These are phyloP conservation scores for Acorus gramineus DNA, from an alignment of 106 monocot genomes.

Conservation along the genomic window DNA sequence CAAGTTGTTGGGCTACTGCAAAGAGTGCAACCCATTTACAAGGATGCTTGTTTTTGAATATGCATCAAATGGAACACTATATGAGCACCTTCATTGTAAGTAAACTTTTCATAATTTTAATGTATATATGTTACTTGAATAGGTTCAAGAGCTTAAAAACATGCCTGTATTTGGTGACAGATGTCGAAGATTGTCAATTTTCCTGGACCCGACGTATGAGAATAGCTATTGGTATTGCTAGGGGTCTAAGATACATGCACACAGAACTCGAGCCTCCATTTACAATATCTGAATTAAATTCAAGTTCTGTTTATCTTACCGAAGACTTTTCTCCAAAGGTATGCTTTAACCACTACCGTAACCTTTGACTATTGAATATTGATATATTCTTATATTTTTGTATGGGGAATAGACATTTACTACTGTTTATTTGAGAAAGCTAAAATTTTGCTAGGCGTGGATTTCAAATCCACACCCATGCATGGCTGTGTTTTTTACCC, in stretches of 20 bases:
- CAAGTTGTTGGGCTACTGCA: slow-evolving; percentile 77
- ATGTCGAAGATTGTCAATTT: slow-evolving; percentile 62
- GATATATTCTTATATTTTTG: no score
- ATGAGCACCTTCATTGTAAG: slow-evolving; percentile 92
- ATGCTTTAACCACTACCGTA: background rate
- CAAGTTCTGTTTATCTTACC: slow-evolving; percentile 72
- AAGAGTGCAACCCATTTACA: slow-evolving; percentile 71
- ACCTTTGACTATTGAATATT: no score
- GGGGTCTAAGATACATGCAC: slow-evolving; percentile 71
- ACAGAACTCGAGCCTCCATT: slow-evolving; percentile 80
- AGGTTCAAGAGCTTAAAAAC: background rate
- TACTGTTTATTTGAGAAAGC: no score
- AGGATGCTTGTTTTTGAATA: slow-evolving; percentile 95
- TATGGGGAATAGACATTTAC: no score
- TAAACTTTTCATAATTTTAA: background rate
- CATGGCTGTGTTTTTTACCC: no score
- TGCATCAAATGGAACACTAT: slow-evolving; percentile 86
- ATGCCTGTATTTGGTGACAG: slow-evolving; percentile 23
- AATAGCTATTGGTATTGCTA: slow-evolving; percentile 64
- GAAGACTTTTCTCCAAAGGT: slow-evolving; percentile 99
- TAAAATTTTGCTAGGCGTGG: no score
- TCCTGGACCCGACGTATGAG: slow-evolving; percentile 94
- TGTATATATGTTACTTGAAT: background rate
- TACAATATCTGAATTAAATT: slow-evolving; percentile 64
- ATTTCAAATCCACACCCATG: no score